Percentiles rank a stretch among this genome's conserved stretches.
Evolutionary conservation across 1,284 basidiomycete species (phyloP).

Genomic region (Rhodotorula sp.): DNA sequence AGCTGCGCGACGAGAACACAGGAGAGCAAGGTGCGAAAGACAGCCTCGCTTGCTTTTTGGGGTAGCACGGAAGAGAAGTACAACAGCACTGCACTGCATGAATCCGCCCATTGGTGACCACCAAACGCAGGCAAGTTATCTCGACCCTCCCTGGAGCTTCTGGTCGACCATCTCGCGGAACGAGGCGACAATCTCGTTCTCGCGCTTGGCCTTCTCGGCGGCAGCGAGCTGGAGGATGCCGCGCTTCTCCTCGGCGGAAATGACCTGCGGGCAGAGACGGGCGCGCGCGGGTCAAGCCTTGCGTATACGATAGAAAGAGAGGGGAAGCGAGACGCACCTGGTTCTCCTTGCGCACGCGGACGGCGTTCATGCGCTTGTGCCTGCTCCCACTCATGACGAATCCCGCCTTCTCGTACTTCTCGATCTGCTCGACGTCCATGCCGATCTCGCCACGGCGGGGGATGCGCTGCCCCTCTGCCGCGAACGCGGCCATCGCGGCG

Average conservation of each 20-base stretch:
- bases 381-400: conserved; percentile 97
- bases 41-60: too few species aligned
- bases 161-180: conserved; percentile 46
- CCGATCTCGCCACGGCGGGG: conserved; percentile 98
- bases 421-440: conserved; percentile 81
- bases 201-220: conserved; percentile 88
- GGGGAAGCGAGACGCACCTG: conserved; percentile 63
- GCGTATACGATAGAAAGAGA: too few species aligned
- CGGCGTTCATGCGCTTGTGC: conserved; percentile 70
- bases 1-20: too few species aligned
- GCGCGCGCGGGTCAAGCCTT: too few species aligned
- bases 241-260: conserved; percentile 10
- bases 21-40: too few species aligned
- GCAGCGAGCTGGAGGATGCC: conserved; percentile 88
- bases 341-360: conserved; percentile 97
- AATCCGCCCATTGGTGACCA: too few species aligned
- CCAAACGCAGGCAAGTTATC: too few species aligned
- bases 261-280: background rate
- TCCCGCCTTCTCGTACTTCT: conserved; percentile 80
- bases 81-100: too few species aligned
- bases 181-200: conserved; percentile 56
- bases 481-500: conserved; percentile 92
- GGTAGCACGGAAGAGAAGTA: background rate
- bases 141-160: conserved; percentile 16
- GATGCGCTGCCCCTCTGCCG: conserved; percentile 86